Percentiles rank a stretch among this genome's conserved stretches.
These are phyloP conservation scores for Neckera pumila DNA, from an alignment of 225 moss, liverwort and hornwort genomes.

Conservation along the genomic window DNA sequence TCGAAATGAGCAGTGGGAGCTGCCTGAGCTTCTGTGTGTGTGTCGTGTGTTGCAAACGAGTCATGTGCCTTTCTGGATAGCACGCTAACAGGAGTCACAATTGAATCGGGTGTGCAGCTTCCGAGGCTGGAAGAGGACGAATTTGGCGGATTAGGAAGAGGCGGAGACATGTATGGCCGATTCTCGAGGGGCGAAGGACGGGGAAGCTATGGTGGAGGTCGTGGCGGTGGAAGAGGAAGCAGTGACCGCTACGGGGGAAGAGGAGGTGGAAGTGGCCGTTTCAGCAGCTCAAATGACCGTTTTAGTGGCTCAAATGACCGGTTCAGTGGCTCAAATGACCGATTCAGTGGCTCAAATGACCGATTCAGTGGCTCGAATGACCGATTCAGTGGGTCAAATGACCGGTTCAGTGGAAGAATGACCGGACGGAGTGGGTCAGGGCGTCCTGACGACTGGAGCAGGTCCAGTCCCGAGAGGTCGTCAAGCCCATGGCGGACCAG, in stretches of 20 bases:
- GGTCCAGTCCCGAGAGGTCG: neutral
- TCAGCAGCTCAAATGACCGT: constrained; percentile 12
- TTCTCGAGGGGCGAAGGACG: constrained; percentile 39
- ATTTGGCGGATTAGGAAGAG: constrained; percentile 19
- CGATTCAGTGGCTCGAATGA: constrained; percentile 8
- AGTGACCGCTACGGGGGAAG: constrained; percentile 45
- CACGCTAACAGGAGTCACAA: neutral
- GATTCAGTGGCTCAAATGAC: neutral
- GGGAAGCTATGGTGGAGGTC: constrained; percentile 33
- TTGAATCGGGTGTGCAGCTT: constrained; percentile 22
- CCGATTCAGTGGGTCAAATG: neutral
- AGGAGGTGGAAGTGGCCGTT: constrained; percentile 14
- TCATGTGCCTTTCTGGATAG: neutral
- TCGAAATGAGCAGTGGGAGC: neutral
- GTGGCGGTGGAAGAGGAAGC: constrained; percentile 39
- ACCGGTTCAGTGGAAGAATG: constrained; percentile 24
- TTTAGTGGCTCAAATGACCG: constrained; percentile 19
- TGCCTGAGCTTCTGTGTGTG: neutral
- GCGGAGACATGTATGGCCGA: constrained; percentile 73
- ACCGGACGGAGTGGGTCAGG: constrained; percentile 13
- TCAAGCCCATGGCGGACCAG: neutral
- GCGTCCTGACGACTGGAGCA: constrained; percentile 15
- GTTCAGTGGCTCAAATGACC: constrained; percentile 4
- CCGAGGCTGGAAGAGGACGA: constrained; percentile 67
- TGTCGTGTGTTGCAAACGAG: neutral